Base-by-base conservation (phyloP, 2,329 filamentous ascomycete genomes). In the Aspergillus ochraceus region DNA sequence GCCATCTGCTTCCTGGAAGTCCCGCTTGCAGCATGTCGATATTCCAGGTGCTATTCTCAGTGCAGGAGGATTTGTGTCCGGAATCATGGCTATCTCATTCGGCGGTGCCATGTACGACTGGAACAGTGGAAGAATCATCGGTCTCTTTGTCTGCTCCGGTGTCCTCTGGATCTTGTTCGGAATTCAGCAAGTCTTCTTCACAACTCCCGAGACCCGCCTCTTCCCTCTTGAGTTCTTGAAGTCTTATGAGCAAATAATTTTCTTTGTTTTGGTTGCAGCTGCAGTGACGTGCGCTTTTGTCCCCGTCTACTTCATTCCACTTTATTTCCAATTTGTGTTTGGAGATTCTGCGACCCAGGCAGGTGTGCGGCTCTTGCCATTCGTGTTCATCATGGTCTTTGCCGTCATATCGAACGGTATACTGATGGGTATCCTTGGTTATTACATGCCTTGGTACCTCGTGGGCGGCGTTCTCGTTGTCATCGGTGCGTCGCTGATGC, bases 281-380 rank as follows among this genome's bases (percentile, higher is more conserved):
- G 75, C 71, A 5, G 74, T 70, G 9, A 71, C 74, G 2, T 68
- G 70, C 17, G 64, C 75, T 68, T 78, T 77, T 55, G 53, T 66
- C 6, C 20, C 74, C 0, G 72, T 82, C 10, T 85, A 85, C 70
- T 86, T 82, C 70, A 79, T 82, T 14, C 83, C 83, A 0, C 72
- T 85, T 0, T 84, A 77, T 71, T 84, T 85, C 67, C 80, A 83
- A 60, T 85, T 85, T 66, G 75, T 76, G 0, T 74, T 72, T 4
- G 78, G 78, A 8, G 80, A 81, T 51, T 70, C 64, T 0, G 71
- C 69, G 1, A 54, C 72, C 4, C 58, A 55, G 24, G 67, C 71
- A 19, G 70, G 68, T 9, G 71, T 76, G 3, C 69, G 68, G 6
- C 64, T 76, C 10, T 63, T 75, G 11, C 73, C 72, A 2, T 70